Percentiles rank a stretch among this genome's conserved stretches.
These are phyloP conservation scores for Chamaecrista fasciculata DNA, from an alignment of 306 rosid species.

Conservation along the genomic window DNA sequence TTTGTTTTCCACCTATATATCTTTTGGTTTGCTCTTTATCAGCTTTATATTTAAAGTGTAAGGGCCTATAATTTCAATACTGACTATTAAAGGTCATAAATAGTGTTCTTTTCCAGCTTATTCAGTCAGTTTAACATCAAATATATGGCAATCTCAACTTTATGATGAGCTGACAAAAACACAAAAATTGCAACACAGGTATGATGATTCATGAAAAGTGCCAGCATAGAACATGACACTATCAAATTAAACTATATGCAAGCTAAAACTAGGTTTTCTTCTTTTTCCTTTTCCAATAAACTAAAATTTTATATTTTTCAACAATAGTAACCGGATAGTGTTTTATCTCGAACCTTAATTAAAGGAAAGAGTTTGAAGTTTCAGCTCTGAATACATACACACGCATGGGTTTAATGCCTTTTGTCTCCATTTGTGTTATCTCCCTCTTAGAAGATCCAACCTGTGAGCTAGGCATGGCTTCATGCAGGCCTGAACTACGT, in stretches of 20 bases:
- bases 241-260: background rate
- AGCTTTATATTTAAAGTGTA: background rate
- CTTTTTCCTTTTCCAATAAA: background rate
- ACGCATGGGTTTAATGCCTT: background rate
- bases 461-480: too few relatives aligned
- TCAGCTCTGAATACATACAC: background rate
- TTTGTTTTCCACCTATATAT: background rate
- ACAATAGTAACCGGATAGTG: background rate
- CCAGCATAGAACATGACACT: background rate
- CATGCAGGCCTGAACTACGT: too few relatives aligned
- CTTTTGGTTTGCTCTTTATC: background rate
- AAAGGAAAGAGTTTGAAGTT: background rate
- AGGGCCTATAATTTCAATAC: background rate
- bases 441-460: too few relatives aligned
- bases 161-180: background rate
- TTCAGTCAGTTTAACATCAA: background rate
- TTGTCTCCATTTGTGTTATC: too few relatives aligned
- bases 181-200: background rate
- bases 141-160: background rate
- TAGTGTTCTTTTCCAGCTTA: background rate
- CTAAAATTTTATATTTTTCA: background rate
- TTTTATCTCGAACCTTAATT: background rate
- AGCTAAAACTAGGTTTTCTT: background rate
- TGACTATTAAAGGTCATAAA: background rate
- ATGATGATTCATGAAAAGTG: background rate